A percentile compares a stretch with the other conserved stretches of the same genome.
Conservation (phyloP, 176 grass and related monocot species). For the Coix lacrymajobi region DNA sequence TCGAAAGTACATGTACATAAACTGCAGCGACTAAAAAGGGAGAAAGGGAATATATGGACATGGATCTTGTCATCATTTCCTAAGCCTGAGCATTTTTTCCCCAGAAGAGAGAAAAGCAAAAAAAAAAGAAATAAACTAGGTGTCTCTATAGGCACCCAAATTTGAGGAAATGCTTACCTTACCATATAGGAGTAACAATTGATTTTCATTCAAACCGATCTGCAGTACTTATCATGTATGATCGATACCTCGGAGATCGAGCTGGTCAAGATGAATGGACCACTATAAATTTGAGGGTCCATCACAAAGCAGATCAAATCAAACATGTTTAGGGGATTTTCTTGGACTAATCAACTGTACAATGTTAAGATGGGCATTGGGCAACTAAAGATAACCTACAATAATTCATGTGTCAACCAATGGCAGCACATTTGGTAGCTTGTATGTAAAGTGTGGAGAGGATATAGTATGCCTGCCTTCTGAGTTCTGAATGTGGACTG, state of each 20-base stretch:
- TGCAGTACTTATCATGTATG: neutral
- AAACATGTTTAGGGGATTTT: slow-evolving; percentile 14
- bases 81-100: neutral
- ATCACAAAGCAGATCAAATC: slow-evolving; percentile 22
- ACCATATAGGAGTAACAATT: neutral
- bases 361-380: slow-evolving; percentile 10
- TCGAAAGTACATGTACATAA: neutral
- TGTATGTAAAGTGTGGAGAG: slow-evolving; percentile 16
- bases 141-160: neutral
- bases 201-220: slow-evolving; percentile 1
- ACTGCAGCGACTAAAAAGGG: neutral
- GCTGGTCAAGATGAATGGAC: slow-evolving; percentile 27
- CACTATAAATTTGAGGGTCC: neutral
- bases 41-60: neutral
- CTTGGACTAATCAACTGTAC: slow-evolving; percentile 29
- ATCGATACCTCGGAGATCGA: slow-evolving; percentile 1
- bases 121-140: neutral
- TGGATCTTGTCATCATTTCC: neutral
- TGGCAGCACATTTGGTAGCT: slow-evolving; percentile 14
- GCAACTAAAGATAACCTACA: slow-evolving; percentile 26
- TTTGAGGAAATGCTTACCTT: neutral
- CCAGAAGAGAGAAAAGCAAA: neutral
- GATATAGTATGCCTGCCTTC: slow-evolving; percentile 40
- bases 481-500: slow-evolving; percentile 43
- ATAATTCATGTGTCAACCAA: slow-evolving; percentile 22